Evolutionary conservation across 2,329 filamentous ascomycete species (phyloP).

Genomic region (Verticillium isaacii): DNA sequence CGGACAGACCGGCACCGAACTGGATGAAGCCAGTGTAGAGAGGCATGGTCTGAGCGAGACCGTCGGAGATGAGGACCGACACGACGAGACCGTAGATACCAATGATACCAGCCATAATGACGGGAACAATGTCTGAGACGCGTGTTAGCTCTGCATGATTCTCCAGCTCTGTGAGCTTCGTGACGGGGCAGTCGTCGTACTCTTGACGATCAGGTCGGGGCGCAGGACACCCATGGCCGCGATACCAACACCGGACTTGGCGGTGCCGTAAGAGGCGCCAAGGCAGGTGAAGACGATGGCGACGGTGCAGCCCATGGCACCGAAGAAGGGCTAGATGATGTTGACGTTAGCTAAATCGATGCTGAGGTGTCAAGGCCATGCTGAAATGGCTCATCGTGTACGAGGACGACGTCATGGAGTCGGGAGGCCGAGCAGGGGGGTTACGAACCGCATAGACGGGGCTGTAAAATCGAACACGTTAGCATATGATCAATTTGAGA

Average conservation of each 20-base stretch:
- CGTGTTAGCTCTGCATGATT: conserved; percentile 15
- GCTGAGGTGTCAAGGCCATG: conserved; percentile 1
- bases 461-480: conserved; percentile 43
- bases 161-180: background rate
- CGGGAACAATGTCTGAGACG: conserved; percentile 85
- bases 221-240: conserved; percentile 96
- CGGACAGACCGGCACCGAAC: conserved; percentile 75
- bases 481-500: conserved; percentile 12
- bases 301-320: conserved; percentile 95
- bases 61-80: conserved; percentile 80
- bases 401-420: conserved; percentile 14
- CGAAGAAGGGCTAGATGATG: conserved; percentile 72
- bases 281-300: conserved; percentile 97
- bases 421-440: conserved; percentile 12
- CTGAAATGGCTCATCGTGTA: conserved; percentile 11
- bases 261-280: conserved; percentile 95
- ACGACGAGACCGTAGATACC: conserved; percentile 88
- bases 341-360: conserved; percentile 25
- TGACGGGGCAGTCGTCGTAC: conserved; percentile 49
- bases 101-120: conserved; percentile 99
- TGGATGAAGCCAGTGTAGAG: conserved; percentile 84
- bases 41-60: conserved; percentile 65
- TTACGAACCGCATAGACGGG: conserved; percentile 97
- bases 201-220: conserved; percentile 98
- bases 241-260: conserved; percentile 98